These are phyloP conservation scores for Exobasidium rhododendri DNA, from an alignment of 1,284 basidiomycete genomes.

Conservation along the genomic window DNA sequence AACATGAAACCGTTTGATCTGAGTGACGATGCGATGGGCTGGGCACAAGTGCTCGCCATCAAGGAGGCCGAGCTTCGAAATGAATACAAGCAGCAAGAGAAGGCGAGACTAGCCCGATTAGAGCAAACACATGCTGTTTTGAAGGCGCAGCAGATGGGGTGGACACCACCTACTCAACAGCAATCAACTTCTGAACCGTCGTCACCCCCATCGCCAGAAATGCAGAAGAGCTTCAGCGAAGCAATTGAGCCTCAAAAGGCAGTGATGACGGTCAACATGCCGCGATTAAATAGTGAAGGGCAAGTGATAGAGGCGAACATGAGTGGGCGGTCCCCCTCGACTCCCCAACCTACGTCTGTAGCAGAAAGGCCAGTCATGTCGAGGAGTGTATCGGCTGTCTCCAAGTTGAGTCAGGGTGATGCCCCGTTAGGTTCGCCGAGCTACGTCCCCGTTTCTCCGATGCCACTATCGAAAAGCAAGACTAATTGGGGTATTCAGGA, in stretches of 20 bases:
- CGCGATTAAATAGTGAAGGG: conserved; percentile 16
- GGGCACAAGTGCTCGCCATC: conserved; percentile 30
- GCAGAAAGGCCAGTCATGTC: background rate
- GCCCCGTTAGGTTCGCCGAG: background rate
- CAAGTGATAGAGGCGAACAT: conserved; percentile 7
- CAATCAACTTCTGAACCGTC: no score
- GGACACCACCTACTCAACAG: conserved; percentile 30
- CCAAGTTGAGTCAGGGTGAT: background rate
- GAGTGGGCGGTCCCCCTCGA: background rate
- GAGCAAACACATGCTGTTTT: conserved; percentile 28
- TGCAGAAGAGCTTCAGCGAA: background rate
- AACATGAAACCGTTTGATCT: conserved; percentile 36
- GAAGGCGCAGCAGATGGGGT: conserved; percentile 37
- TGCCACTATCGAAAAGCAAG: conserved; percentile 1
- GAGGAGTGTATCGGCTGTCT: background rate
- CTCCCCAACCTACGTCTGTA: background rate
- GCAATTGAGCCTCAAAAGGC: conserved; percentile 6
- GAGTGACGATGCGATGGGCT: conserved; percentile 33
- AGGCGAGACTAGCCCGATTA: background rate
- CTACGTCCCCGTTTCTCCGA: background rate
- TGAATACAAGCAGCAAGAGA: conserved; percentile 21
- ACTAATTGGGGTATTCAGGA: conserved; percentile 4
- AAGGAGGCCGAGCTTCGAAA: conserved; percentile 34
- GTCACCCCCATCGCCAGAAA: conserved; percentile 14
- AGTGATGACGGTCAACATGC: conserved; percentile 12